A percentile compares a stretch with the other conserved stretches of the same genome.
These are phyloP conservation scores for Neckera pumila DNA, from an alignment of 225 moss, liverwort and hornwort genomes.

Conservation along the genomic window DNA sequence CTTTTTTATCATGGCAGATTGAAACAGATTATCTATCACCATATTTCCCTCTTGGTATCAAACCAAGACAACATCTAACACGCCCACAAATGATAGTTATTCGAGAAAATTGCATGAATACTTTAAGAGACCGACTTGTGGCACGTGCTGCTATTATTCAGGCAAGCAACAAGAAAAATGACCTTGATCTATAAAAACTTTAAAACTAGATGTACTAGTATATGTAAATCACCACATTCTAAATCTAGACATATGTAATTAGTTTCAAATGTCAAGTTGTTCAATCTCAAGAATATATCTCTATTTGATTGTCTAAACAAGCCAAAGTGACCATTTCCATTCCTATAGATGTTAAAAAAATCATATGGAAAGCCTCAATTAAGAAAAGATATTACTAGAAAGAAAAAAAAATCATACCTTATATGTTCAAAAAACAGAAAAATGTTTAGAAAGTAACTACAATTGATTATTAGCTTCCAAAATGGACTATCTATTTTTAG, in stretches of 20 bases:
- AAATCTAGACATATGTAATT: neutral
- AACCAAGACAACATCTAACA: conserved; percentile 69
- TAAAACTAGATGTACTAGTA: neutral
- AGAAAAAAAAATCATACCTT: neutral
- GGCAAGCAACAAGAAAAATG: neutral
- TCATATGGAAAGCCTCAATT: no score
- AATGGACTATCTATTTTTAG: neutral
- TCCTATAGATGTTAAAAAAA: neutral
- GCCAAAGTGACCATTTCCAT: neutral
- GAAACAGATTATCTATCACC: conserved; percentile 63
- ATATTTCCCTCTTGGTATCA: conserved; percentile 49
- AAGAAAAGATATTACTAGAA: neutral
- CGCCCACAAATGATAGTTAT: conserved; percentile 54
- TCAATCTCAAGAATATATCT: neutral
- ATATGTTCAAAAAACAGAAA: neutral
- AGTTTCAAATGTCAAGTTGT: neutral
- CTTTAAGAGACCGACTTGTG: conserved; percentile 32
- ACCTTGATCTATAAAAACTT: neutral
- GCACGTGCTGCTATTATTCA: conserved; percentile 62
- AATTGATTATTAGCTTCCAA: neutral
- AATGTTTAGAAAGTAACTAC: neutral
- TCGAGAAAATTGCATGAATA: conserved; percentile 51
- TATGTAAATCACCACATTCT: neutral
- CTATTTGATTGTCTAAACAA: neutral
- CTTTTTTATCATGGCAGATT: conserved; percentile 7